Conservation (phyloP, 495 filamentous ascomycete genomes). For the Penicillium daleae region DNA sequence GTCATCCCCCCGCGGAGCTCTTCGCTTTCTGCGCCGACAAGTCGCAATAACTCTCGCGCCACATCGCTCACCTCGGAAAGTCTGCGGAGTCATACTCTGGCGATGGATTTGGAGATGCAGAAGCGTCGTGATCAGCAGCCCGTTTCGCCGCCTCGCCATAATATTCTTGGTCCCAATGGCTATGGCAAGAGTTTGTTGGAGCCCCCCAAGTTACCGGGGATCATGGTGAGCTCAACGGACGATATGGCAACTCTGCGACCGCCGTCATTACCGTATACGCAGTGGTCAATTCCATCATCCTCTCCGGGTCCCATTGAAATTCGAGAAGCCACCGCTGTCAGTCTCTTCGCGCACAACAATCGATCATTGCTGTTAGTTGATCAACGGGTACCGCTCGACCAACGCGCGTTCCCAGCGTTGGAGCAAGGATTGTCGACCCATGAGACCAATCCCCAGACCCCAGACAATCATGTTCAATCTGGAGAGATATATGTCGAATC, state of each 20-base stretch:
- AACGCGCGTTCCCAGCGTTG: conserved; percentile 27
- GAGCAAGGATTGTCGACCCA: conserved; percentile 25
- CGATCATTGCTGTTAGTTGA: conserved; percentile 78
- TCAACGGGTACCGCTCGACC: conserved; percentile 54
- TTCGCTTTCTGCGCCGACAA: conserved; percentile 73
- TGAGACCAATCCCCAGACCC: conserved; percentile 30
- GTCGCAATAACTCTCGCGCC: conserved; percentile 65
- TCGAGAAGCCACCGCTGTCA: conserved; percentile 78
- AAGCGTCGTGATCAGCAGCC: conserved; percentile 30
- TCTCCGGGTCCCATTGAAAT: conserved; percentile 57
- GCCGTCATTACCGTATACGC: conserved; percentile 50
- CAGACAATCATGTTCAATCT: conserved; percentile 44
- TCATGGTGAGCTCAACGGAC: conserved; percentile 37
- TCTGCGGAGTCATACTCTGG: conserved; percentile 60
- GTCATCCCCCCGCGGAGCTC: conserved; percentile 63
- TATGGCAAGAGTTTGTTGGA: conserved; percentile 18
- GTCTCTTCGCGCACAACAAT: conserved; percentile 86
- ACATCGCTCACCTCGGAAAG: conserved; percentile 64
- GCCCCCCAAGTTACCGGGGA: conserved; percentile 29
- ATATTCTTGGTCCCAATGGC: conserved; percentile 19
- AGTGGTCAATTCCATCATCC: conserved; percentile 53
- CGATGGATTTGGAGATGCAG: conserved; percentile 40
- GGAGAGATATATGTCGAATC: conserved; percentile 62
- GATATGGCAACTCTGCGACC: conserved; percentile 45
- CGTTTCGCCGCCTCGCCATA: conserved; percentile 29